Evolutionary conservation across 208 protist genomes (phyloP).

Genomic region (Trypanosoma vivax): DNA sequence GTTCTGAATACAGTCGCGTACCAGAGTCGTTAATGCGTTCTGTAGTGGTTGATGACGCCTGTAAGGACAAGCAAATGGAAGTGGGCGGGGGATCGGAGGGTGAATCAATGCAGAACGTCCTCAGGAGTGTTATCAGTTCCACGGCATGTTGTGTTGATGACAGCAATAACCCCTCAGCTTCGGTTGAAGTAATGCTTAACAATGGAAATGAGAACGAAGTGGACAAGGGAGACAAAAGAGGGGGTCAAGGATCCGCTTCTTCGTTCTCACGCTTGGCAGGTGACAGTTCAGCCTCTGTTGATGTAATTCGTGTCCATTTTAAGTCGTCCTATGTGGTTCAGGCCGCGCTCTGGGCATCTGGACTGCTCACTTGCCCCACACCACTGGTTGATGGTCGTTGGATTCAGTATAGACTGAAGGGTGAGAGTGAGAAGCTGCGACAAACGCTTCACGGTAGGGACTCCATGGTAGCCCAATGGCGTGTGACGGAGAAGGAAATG

Average conservation of each 20-base stretch:
- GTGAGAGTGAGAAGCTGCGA: slow-evolving; percentile 66
- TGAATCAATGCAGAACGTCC: too few relatives aligned
- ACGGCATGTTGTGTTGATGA: too few relatives aligned
- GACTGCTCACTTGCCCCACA: slow-evolving; percentile 55
- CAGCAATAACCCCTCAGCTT: neutral
- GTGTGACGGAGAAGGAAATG: slow-evolving; percentile 24
- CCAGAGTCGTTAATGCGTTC: too few relatives aligned
- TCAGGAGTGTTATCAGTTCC: too few relatives aligned
- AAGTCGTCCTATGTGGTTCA: slow-evolving; percentile 34
- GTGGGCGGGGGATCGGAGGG: too few relatives aligned
- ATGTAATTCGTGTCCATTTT: slow-evolving; percentile 5
- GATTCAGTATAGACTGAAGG: slow-evolving; percentile 87
- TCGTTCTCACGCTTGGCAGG: neutral
- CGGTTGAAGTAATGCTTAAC: neutral
- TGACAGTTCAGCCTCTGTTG: slow-evolving; percentile 1
- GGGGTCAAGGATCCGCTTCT: neutral
- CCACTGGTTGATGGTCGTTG: slow-evolving; percentile 32
- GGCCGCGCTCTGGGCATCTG: slow-evolving; percentile 59
- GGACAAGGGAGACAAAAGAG: neutral
- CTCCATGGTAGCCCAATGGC: slow-evolving; percentile 64
- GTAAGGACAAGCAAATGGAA: too few relatives aligned
- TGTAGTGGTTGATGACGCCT: too few relatives aligned
- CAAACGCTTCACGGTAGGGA: slow-evolving; percentile 76
- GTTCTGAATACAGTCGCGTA: too few relatives aligned
- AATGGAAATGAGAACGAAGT: neutral